Conservation (phyloP, 768 basidiomycete species). For the Solioccasus polychromus region DNA sequence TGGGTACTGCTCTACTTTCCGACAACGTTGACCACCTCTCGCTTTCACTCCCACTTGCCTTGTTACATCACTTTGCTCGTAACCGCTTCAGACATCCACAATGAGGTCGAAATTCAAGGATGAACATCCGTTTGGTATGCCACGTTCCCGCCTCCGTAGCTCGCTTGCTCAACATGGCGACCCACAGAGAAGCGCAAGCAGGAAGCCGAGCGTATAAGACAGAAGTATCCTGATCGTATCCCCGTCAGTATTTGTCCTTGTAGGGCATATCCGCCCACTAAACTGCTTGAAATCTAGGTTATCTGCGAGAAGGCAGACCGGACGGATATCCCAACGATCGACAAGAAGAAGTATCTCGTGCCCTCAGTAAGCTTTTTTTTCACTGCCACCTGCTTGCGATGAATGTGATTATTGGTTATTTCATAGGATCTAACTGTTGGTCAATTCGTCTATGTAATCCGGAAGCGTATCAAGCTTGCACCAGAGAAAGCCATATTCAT, state of each 20-base stretch:
- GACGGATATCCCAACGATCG: constrained; percentile 98
- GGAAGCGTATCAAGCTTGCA: constrained; percentile 99
- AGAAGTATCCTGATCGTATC: constrained; percentile 98
- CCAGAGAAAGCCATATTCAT: constrained; percentile 99
- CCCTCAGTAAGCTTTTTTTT: constrained; percentile 70
- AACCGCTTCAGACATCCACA: constrained; percentile 16
- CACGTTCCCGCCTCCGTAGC: constrained; percentile 24
- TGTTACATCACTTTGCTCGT: constrained; percentile 1
- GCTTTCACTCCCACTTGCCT: constrained; percentile 9
- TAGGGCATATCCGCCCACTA: constrained; percentile 7
- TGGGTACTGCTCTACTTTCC: constrained; percentile 19
- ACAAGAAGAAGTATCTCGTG: constrained; percentile 99
- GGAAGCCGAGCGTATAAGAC: constrained; percentile 95
- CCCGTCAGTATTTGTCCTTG: constrained; percentile 57
- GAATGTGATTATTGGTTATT: constrained; percentile 21
- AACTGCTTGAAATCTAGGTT: constrained; percentile 52
- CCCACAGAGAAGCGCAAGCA: constrained; percentile 95
- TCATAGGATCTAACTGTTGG: constrained; percentile 90
- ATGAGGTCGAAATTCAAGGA: constrained; percentile 99
- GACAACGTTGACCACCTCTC: constrained; percentile 26
- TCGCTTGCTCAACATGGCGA: constrained; percentile 29
- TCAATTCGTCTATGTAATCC: constrained; percentile 99
- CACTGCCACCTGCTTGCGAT: constrained; percentile 12
- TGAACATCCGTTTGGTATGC: constrained; percentile 93
- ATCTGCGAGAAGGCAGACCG: constrained; percentile 99